Evolutionary conservation across 371 early-diverging fungal genomes (phyloP).

Genomic region (Syncephalastrum sp.): DNA sequence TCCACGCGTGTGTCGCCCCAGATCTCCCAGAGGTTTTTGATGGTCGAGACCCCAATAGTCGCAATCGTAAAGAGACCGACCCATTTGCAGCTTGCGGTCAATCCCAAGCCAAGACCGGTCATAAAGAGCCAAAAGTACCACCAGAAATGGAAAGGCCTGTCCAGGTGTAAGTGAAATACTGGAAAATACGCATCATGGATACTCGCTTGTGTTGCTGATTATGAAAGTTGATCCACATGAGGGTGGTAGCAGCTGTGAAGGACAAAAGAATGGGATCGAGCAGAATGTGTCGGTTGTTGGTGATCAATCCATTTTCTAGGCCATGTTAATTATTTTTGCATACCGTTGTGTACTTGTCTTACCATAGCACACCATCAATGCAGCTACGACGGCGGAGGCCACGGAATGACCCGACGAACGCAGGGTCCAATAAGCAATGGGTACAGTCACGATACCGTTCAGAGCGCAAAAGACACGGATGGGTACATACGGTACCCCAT

Average conservation of each 20-base stretch:
- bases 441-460: constrained; percentile 43
- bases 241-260: constrained; percentile 70
- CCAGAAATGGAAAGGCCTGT: constrained; percentile 62
- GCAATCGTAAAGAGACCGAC: constrained; percentile 92
- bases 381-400: constrained; percentile 38
- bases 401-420: constrained; percentile 46
- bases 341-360: constrained; percentile 3
- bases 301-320: constrained; percentile 64
- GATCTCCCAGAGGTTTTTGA: constrained; percentile 91
- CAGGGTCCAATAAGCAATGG: constrained; percentile 45
- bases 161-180: neutral
- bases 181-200: neutral
- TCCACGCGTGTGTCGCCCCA: constrained; percentile 72
- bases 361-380: constrained; percentile 52
- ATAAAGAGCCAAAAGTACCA: constrained; percentile 77
- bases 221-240: constrained; percentile 83
- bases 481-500: constrained; percentile 43
- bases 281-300: constrained; percentile 88
- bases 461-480: constrained; percentile 43
- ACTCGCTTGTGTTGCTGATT: constrained; percentile 58
- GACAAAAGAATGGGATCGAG: constrained; percentile 88
- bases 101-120: constrained; percentile 75
- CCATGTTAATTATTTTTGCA: neutral
- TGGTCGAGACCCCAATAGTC: constrained; percentile 79
- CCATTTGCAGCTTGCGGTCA: constrained; percentile 82